These are phyloP conservation scores for Lindgomyces ingoldianus DNA, from an alignment of 495 filamentous ascomycete species.

Conservation along the genomic window DNA sequence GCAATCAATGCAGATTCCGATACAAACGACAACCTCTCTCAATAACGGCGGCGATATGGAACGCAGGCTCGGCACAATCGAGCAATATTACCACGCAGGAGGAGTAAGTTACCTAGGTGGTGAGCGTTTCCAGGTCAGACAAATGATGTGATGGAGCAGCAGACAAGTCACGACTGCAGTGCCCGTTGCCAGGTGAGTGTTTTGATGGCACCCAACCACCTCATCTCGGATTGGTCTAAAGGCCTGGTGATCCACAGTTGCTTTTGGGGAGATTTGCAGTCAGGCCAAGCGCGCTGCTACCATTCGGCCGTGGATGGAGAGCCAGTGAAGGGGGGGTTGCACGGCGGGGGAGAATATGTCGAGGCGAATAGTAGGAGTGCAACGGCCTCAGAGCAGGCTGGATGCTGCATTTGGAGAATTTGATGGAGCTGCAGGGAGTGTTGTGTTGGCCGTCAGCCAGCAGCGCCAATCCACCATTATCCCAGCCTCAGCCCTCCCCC, in stretches of 20 bases:
- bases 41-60: slow-evolving; percentile 12
- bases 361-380: not conserved
- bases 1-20: slow-evolving; percentile 2
- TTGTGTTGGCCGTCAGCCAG: not conserved
- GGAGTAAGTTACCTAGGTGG: no score
- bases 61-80: slow-evolving; percentile 4
- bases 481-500: not conserved
- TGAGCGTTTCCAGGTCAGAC: not conserved
- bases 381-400: no score
- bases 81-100: slow-evolving; percentile 1
- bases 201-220: not conserved
- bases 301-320: no score
- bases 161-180: no score
- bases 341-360: not conserved
- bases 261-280: no score
- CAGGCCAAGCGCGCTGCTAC: no score
- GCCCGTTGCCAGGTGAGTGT: no score
- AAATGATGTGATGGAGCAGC: not conserved
- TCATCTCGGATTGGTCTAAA: not conserved
- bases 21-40: not conserved
- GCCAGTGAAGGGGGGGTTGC: not conserved
- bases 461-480: not conserved
- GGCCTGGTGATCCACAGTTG: no score
- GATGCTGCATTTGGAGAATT: not conserved
- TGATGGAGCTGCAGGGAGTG: not conserved